Conservation (phyloP, 768 basidiomycete genomes). For the Pisolithus microcarpus region DNA sequence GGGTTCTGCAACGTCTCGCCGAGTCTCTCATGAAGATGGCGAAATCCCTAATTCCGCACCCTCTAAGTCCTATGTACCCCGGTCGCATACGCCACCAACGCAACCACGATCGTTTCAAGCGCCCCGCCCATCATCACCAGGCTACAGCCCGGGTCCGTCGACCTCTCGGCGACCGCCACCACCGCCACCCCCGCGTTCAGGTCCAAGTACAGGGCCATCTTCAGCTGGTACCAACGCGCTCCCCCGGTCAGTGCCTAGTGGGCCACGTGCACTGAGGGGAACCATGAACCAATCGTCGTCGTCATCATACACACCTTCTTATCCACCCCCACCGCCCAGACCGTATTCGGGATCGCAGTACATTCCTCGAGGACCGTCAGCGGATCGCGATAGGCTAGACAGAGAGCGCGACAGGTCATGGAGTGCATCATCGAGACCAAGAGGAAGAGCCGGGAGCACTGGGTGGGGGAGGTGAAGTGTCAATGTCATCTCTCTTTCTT, state of each 20-base stretch:
- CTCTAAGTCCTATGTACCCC: conserved; percentile 30
- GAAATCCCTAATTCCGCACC: conserved; percentile 39
- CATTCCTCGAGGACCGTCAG: conserved; percentile 45
- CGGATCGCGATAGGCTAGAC: conserved; percentile 43
- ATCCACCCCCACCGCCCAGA: conserved; percentile 14
- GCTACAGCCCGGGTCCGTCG: conserved; percentile 16
- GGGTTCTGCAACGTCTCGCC: conserved; percentile 20
- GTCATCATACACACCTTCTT: conserved; percentile 4
- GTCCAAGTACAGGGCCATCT: conserved; percentile 17
- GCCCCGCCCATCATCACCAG: conserved; percentile 19
- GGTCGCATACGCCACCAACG: conserved; percentile 40
- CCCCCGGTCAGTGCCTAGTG: conserved; percentile 32
- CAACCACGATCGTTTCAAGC: conserved; percentile 41
- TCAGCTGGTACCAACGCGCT: conserved; percentile 14
- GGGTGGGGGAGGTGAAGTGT: conserved; percentile 27
- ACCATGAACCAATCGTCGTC: conserved; percentile 15
- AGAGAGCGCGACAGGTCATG: conserved; percentile 38
- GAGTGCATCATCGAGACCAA: conserved; percentile 18
- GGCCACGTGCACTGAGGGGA: conserved; percentile 33
- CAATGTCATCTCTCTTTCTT: not conserved
- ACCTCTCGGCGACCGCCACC: conserved; percentile 19
- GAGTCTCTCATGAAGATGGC: conserved; percentile 44
- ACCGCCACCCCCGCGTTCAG: conserved; percentile 22
- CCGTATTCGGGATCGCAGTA: conserved; percentile 26
- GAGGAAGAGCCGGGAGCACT: conserved; percentile 30